These are phyloP conservation scores for Gossypium gossypioides DNA, from an alignment of 441 rosid genomes.

Conservation along the genomic window DNA sequence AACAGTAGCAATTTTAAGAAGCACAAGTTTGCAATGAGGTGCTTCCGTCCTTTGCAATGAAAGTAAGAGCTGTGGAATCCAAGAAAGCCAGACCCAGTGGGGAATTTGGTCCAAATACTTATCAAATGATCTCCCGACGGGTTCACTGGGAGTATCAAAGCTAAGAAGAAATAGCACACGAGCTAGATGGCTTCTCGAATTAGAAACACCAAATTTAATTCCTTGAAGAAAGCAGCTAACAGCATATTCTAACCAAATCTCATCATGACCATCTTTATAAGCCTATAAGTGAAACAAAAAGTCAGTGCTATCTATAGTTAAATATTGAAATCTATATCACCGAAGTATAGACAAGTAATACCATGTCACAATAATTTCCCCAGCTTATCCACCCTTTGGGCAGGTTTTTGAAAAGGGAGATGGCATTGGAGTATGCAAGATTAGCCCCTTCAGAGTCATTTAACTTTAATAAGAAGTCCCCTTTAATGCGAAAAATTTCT, in stretches of 20 bases:
- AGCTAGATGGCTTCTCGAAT: conserved; percentile 93
- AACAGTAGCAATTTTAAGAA: conserved; percentile 74
- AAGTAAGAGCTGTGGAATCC: conserved; percentile 56
- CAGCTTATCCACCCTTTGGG: conserved; percentile 99
- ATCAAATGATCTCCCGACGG: conserved; percentile 94
- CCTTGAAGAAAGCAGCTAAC: conserved; percentile 99
- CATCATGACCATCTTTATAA: conserved; percentile 73
- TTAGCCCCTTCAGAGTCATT: conserved; percentile 78
- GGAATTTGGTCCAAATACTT: conserved; percentile 92
- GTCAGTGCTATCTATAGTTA: conserved; percentile 14
- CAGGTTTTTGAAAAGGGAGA: conserved; percentile 74
- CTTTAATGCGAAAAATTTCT: conserved; percentile 76
- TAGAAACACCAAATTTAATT: conserved; percentile 87
- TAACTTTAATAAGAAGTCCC: conserved; percentile 73
- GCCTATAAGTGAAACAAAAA: conserved; percentile 44
- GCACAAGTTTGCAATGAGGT: conserved; percentile 91
- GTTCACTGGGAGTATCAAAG: conserved; percentile 84
- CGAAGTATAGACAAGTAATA: conserved; percentile 69
- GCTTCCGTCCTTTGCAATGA: conserved; percentile 97
- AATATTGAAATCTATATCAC: conserved; percentile 10
- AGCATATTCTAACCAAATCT: conserved; percentile 94
- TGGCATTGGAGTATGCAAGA: conserved; percentile 78
- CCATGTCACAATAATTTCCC: conserved; percentile 96
- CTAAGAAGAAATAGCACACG: conserved; percentile 94
- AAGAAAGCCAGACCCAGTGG: conserved; percentile 15